Evolutionary conservation across 176 grass and related monocot genomes (phyloP).

Genomic region (Triticum monococcum): DNA sequence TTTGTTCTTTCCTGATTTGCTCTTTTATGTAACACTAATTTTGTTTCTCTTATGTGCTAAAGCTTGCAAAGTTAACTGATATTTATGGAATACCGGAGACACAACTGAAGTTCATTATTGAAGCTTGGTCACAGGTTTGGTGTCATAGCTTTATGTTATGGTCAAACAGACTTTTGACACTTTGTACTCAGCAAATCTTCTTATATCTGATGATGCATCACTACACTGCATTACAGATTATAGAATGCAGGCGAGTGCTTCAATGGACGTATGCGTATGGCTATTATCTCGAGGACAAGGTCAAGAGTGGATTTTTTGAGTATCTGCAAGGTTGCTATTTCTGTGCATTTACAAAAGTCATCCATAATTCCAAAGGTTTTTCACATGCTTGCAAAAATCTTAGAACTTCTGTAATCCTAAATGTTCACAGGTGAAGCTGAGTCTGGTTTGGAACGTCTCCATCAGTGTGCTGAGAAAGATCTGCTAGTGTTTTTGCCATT

Average conservation of each 20-base stretch:
- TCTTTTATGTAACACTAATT: conserved; percentile 11
- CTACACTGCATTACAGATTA: conserved; percentile 52
- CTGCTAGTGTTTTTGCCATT: conserved; percentile 48
- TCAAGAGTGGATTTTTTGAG: conserved; percentile 87
- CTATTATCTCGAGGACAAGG: conserved; percentile 75
- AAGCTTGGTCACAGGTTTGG: conserved; percentile 91
- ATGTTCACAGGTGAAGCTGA: conserved; percentile 78
- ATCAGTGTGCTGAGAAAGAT: conserved; percentile 97
- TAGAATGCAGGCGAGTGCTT: conserved; percentile 91
- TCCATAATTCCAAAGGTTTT: neutral
- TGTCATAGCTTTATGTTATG: neutral
- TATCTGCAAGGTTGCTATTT: conserved; percentile 79
- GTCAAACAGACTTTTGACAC: neutral
- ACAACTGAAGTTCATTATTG: conserved; percentile 86
- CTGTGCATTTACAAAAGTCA: neutral
- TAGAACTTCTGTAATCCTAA: neutral
- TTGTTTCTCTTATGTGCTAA: conserved; percentile 29
- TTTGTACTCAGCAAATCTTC: conserved; percentile 5
- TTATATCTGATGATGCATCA: conserved; percentile 3
- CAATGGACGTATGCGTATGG: conserved; percentile 98
- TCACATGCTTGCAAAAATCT: conserved; percentile 20
- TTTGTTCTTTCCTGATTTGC: neutral
- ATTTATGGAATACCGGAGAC: conserved; percentile 77
- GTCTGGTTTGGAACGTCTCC: conserved; percentile 88
- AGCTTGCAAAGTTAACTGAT: conserved; percentile 78